Evolutionary conservation across 176 grass and related monocot species (phyloP).

Genomic region (Leersia perrieri): DNA sequence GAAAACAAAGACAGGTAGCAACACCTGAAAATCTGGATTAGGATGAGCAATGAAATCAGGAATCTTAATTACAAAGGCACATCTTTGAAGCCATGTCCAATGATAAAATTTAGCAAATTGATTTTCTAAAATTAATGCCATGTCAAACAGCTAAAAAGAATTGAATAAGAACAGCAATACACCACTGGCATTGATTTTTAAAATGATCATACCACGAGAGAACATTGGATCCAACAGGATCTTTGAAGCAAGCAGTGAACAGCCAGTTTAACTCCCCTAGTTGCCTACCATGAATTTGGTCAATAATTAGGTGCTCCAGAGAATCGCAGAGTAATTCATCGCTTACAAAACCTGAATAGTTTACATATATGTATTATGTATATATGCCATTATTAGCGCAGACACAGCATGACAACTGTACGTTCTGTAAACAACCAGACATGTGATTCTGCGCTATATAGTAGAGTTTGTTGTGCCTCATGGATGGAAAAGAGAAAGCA

Average conservation of each 20-base stretch:
- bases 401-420: neutral
- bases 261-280: constrained; percentile 97
- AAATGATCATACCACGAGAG: constrained; percentile 76
- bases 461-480: constrained; percentile 87
- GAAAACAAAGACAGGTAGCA: too few relatives aligned
- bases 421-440: neutral
- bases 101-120: too few relatives aligned
- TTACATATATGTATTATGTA: constrained; percentile 22
- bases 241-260: constrained; percentile 92
- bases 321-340: constrained; percentile 74
- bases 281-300: constrained; percentile 89
- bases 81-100: too few relatives aligned
- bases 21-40: too few relatives aligned
- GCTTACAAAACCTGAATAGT: constrained; percentile 72
- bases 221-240: constrained; percentile 96
- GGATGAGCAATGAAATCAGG: too few relatives aligned
- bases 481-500: constrained; percentile 95
- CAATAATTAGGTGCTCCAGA: constrained; percentile 60
- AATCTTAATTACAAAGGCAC: too few relatives aligned
- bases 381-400: neutral
- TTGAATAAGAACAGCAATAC: neutral
- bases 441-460: constrained; percentile 69
- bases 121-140: too few relatives aligned
- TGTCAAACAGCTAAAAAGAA: neutral
- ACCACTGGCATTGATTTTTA: neutral